phyloP scores from a whole-genome alignment of 164 flowering plant species.

The Liquidambar formosana region DNA sequence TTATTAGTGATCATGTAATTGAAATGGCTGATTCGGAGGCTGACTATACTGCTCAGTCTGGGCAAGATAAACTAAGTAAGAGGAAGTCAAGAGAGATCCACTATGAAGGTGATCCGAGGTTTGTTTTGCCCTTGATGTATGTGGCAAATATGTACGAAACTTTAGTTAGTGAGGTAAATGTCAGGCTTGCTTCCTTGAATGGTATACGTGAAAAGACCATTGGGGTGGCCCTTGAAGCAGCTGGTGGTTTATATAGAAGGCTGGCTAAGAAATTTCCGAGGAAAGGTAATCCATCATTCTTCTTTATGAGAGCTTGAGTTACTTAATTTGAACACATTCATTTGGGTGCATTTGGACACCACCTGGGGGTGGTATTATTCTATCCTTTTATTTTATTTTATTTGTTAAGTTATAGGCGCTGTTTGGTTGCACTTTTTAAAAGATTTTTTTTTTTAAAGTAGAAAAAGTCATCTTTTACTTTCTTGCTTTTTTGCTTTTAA shows the following conservation, averaged over 20 bases:
- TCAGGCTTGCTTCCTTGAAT: slow-evolving; percentile 71
- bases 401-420: background rate
- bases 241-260: slow-evolving; percentile 95
- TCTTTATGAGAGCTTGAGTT: background rate
- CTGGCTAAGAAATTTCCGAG: slow-evolving; percentile 88
- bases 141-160: slow-evolving; percentile 94
- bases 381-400: background rate
- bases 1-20: slow-evolving; percentile 64
- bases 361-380: background rate
- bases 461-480: too few relatives aligned
- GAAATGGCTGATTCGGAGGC: slow-evolving; percentile 60
- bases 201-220: slow-evolving; percentile 91
- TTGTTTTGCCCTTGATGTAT: slow-evolving; percentile 94
- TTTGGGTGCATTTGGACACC: background rate
- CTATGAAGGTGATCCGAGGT: slow-evolving; percentile 91
- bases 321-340: background rate
- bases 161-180: slow-evolving; percentile 72
- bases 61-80: slow-evolving; percentile 69
- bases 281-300: slow-evolving; percentile 50
- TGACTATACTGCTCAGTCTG: slow-evolving; percentile 49
- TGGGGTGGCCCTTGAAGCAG: slow-evolving; percentile 97
- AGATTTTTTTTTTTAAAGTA: too few relatives aligned
- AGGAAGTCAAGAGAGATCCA: slow-evolving; percentile 68
- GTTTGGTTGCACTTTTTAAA: too few relatives aligned
- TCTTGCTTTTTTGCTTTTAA: too few relatives aligned